These are phyloP conservation scores for Cicer bijugum DNA, from an alignment of 306 rosid genomes.

Conservation along the genomic window DNA sequence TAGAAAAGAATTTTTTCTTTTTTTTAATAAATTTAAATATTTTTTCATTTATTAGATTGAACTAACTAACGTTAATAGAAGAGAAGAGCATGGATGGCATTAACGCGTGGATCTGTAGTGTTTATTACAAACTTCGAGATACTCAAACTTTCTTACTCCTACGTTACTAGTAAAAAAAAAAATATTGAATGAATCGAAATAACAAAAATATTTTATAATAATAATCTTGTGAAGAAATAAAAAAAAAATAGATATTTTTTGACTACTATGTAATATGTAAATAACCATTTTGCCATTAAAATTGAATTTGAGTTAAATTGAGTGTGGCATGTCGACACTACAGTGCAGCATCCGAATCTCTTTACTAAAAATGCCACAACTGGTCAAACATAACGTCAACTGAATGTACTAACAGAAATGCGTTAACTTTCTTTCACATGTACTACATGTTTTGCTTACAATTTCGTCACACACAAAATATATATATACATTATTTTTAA, in stretches of 20 bases:
- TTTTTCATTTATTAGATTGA: not conserved
- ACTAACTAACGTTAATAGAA: not conserved
- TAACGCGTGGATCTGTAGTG: not conserved
- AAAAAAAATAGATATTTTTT: too few relatives aligned
- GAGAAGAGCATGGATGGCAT: not conserved
- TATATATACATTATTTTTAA: too few relatives aligned
- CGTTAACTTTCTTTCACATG: conserved; percentile 12
- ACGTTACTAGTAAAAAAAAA: not conserved
- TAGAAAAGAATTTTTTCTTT: not conserved
- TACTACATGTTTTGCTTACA: not conserved
- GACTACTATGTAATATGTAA: too few relatives aligned
- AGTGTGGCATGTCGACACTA: too few relatives aligned
- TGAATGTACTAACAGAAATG: not conserved
- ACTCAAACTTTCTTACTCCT: not conserved
- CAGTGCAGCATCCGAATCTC: too few relatives aligned
- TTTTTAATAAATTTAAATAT: not conserved
- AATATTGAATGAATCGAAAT: too few relatives aligned
- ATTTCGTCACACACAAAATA: too few relatives aligned
- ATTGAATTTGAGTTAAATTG: too few relatives aligned
- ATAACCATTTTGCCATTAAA: too few relatives aligned
- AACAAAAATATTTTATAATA: too few relatives aligned
- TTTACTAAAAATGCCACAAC: not conserved
- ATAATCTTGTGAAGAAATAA: too few relatives aligned
- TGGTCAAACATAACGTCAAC: conserved; percentile 9
- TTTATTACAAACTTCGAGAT: conserved; percentile 14